Evolutionary conservation across 805 yeast genomes (phyloP).

Genomic region (Blastobotrys muscicola): DNA sequence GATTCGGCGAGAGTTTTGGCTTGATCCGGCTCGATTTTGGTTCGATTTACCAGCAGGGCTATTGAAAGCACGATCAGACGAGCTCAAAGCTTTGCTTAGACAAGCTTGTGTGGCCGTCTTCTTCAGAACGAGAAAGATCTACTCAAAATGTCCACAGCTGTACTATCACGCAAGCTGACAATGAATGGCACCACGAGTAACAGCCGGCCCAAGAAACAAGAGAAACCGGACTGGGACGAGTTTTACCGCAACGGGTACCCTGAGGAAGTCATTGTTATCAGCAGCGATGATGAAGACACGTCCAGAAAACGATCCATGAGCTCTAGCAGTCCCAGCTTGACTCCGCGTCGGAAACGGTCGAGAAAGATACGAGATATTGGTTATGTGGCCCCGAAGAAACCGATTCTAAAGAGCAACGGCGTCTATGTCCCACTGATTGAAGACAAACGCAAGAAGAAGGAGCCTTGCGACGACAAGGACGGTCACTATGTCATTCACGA

Average conservation of each 20-base stretch:
- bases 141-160: background rate
- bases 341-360: background rate
- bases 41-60: too few species aligned
- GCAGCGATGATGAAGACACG: conserved; percentile 18
- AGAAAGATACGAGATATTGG: background rate
- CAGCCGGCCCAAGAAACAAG: conserved; percentile 40
- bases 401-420: conserved; percentile 22
- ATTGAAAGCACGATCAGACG: too few species aligned
- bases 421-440: conserved; percentile 19
- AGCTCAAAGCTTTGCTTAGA: too few species aligned
- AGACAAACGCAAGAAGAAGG: conserved; percentile 10
- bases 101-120: too few species aligned
- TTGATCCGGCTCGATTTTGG: too few species aligned
- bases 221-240: conserved; percentile 45
- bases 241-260: conserved; percentile 25
- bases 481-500: conserved; percentile 24
- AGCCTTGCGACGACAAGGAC: conserved; percentile 26
- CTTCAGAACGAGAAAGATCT: too few species aligned
- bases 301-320: conserved; percentile 4
- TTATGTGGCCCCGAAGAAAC: conserved; percentile 15
- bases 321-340: too few species aligned
- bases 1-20: too few species aligned
- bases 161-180: conserved; percentile 33
- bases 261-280: conserved; percentile 27
- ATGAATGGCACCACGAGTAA: conserved; percentile 64